Percentiles rank a stretch among this genome's conserved stretches.
These are phyloP conservation scores for Kwoniella mangroviensis DNA, from an alignment of 768 basidiomycete genomes.

Conservation along the genomic window DNA sequence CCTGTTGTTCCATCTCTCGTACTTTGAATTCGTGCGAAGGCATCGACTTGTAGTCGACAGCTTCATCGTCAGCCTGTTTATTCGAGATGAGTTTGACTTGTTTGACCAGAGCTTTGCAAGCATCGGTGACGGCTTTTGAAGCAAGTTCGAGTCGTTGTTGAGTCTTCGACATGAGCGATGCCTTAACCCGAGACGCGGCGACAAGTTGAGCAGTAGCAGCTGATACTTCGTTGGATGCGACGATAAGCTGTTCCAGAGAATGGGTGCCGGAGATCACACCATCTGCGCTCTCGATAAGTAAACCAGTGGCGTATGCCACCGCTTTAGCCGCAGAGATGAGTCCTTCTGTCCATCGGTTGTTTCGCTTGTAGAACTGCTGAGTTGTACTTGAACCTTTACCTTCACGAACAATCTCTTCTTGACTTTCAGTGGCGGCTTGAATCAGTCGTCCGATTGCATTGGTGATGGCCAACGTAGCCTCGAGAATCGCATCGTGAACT, in stretches of 20 bases:
- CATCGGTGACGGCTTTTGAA: constrained; percentile 95
- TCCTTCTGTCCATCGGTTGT: constrained; percentile 99
- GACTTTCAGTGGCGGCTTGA: constrained; percentile 94
- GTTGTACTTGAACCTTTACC: constrained; percentile 88
- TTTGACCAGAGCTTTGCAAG: constrained; percentile 91
- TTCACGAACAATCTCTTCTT: constrained; percentile 95
- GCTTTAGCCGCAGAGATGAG: constrained; percentile 97
- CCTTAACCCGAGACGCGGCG: constrained; percentile 96
- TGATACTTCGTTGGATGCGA: constrained; percentile 98
- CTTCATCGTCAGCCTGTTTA: constrained; percentile 77
- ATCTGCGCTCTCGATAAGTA: constrained; percentile 96
- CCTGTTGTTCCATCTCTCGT: constrained; percentile 98
- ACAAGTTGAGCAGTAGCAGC: constrained; percentile 97
- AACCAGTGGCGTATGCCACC: constrained; percentile 92
- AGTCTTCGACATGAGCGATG: constrained; percentile 97
- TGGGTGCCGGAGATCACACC: constrained; percentile 96
- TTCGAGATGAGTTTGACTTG: constrained; percentile 96
- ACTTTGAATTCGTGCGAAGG: constrained; percentile 93
- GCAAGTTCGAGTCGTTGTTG: constrained; percentile 95
- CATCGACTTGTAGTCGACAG: constrained; percentile 86
- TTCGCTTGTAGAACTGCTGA: constrained; percentile 99
- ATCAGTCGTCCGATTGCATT: constrained; percentile 92
- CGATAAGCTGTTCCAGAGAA: constrained; percentile 96
- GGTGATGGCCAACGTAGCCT: constrained; percentile 92
- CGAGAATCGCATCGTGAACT: constrained; percentile 96